Evolutionary conservation across 176 grass and related monocot genomes (phyloP).

Genomic region (Ananas comosus): DNA sequence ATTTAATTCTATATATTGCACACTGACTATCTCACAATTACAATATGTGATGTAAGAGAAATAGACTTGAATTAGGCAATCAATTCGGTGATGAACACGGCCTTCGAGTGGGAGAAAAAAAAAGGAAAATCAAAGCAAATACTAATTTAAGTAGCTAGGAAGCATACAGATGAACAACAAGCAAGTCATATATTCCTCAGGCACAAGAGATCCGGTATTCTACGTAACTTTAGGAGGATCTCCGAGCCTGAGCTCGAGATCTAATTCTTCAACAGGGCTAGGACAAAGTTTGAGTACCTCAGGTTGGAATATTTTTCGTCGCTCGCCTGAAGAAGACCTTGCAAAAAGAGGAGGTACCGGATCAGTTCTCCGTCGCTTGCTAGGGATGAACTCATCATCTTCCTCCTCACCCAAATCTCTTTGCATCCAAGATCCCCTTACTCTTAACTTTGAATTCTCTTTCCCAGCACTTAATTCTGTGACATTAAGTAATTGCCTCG

Average conservation of each 20-base stretch:
- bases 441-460: constrained; percentile 23
- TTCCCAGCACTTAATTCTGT: constrained; percentile 17
- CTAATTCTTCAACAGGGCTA: constrained; percentile 46
- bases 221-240: constrained; percentile 39
- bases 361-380: constrained; percentile 43
- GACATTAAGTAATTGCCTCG: background rate
- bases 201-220: constrained; percentile 1
- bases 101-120: background rate
- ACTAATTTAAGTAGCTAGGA: background rate
- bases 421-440: background rate
- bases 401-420: background rate
- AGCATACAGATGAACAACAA: background rate
- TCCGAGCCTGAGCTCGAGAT: constrained; percentile 83
- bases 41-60: background rate
- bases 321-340: constrained; percentile 20
- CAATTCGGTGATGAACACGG: background rate
- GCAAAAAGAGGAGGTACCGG: constrained; percentile 8
- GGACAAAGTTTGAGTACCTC: constrained; percentile 38
- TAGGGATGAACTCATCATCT: constrained; percentile 13
- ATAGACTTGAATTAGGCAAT: background rate
- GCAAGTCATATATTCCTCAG: background rate
- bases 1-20: background rate
- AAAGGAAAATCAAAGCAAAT: background rate
- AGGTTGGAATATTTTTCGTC: constrained; percentile 11
- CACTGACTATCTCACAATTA: background rate